Percentiles rank a stretch among this genome's conserved stretches.
Evolutionary conservation across 352 stramenopile species (phyloP).

Genomic region (Pythium apleroticum): DNA sequence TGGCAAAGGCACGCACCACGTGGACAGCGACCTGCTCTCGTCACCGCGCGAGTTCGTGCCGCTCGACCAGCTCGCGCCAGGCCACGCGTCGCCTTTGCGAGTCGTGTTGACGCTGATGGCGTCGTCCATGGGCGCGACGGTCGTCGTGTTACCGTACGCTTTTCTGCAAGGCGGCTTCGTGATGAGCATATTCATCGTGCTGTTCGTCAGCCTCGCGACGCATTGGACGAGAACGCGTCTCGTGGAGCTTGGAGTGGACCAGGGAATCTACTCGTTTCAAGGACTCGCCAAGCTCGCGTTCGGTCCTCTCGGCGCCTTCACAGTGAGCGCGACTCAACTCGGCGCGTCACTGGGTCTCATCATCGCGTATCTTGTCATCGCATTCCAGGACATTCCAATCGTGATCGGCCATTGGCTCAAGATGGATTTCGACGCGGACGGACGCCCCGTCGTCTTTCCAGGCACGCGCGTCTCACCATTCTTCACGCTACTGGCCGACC

Average conservation of each 20-base stretch:
- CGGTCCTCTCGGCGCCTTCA: conserved; percentile 30
- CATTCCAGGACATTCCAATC: conserved; percentile 45
- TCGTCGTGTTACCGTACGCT: conserved; percentile 39
- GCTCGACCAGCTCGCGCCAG: conserved; percentile 39
- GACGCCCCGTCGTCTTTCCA: conserved; percentile 21
- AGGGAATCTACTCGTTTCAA: conserved; percentile 58
- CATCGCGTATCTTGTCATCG: conserved; percentile 38
- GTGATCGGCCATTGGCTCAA: conserved; percentile 37
- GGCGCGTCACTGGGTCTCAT: conserved; percentile 39
- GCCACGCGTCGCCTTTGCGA: conserved; percentile 32
- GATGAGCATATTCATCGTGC: conserved; percentile 36
- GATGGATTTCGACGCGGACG: conserved; percentile 35
- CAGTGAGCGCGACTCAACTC: conserved; percentile 36
- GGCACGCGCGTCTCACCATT: conserved; percentile 13
- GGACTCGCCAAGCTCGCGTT: conserved; percentile 49
- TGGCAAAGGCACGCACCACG: conserved; percentile 24
- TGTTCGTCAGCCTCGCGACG: conserved; percentile 36
- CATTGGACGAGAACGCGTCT: conserved; percentile 33
- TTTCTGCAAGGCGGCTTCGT: conserved; percentile 48
- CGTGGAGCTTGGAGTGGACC: conserved; percentile 43
- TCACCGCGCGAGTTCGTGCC: conserved; percentile 45
- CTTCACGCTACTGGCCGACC: conserved; percentile 32
- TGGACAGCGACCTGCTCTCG: conserved; percentile 47
- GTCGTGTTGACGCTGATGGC: conserved; percentile 39
- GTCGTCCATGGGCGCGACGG: conserved; percentile 37